Evolutionary conservation across 129 eudicot species (phyloP).

Genomic region (Lonicera japonica): DNA sequence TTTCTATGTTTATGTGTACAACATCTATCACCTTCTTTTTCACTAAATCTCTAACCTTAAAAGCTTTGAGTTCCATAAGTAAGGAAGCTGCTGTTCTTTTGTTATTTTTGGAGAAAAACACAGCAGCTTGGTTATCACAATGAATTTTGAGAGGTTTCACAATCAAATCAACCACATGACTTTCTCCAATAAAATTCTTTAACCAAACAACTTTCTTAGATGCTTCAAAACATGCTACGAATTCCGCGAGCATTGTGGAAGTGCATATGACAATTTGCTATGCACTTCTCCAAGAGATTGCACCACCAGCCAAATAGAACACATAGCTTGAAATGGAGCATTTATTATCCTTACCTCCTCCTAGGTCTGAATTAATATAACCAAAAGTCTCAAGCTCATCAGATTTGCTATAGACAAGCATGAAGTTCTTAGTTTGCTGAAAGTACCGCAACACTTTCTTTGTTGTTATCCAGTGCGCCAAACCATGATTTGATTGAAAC

Average conservation of each 20-base stretch:
- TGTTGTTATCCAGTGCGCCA: neutral
- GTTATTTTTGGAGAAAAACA: neutral
- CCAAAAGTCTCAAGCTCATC: slow-evolving; percentile 3
- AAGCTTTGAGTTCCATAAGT: neutral
- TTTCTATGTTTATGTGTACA: neutral
- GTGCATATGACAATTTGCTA: neutral
- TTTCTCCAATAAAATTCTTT: neutral
- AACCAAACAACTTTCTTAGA: neutral
- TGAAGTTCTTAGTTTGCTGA: slow-evolving; percentile 4
- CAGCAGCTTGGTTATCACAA: neutral
- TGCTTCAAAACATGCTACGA: neutral
- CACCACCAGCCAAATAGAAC: neutral
- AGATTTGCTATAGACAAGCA: neutral
- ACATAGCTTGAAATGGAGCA: slow-evolving; percentile 7
- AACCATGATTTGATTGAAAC: too few species aligned
- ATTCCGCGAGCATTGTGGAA: neutral
- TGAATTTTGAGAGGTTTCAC: neutral
- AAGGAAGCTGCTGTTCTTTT: too few species aligned
- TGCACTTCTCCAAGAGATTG: too few species aligned
- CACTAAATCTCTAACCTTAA: neutral
- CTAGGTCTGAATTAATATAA: neutral
- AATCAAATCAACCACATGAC: neutral
- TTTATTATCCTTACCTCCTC: neutral
- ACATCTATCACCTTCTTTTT: neutral
- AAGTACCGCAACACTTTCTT: neutral